phyloP scores from a whole-genome alignment of 78 protist genomes.

The Pelomyxa schiedti region DNA sequence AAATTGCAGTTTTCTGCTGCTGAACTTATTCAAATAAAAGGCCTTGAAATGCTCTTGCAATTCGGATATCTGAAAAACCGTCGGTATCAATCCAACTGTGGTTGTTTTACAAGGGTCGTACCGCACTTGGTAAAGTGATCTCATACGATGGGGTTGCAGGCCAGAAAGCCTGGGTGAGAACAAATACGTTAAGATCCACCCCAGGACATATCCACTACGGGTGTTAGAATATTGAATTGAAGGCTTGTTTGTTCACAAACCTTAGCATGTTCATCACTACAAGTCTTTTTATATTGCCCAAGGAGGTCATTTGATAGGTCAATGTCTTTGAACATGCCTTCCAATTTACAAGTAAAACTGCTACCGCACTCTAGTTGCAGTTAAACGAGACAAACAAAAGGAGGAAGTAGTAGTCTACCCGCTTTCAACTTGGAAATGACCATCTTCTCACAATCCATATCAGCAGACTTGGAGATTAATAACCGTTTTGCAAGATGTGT shows the following conservation, averaged over 20 bases:
- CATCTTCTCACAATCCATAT: constrained; percentile 72
- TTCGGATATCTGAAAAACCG: constrained; percentile 6
- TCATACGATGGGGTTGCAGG: constrained; percentile 52
- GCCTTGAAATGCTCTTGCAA: constrained; percentile 49
- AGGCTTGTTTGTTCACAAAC: no score
- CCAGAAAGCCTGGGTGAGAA: constrained; percentile 79
- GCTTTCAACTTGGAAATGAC: constrained; percentile 77
- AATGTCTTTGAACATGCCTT: constrained; percentile 92
- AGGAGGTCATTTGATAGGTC: constrained; percentile 56
- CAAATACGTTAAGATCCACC: constrained; percentile 61
- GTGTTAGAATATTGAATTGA: not conserved
- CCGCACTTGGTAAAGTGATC: constrained; percentile 39
- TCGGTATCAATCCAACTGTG: not conserved
- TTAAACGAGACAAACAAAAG: not conserved
- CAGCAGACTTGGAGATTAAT: constrained; percentile 59
- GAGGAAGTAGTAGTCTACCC: constrained; percentile 1
- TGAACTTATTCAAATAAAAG: constrained; percentile 66
- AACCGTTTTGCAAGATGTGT: constrained; percentile 83
- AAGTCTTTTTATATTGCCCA: no score
- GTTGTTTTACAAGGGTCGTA: not conserved
- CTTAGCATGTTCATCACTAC: no score
- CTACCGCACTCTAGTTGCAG: constrained; percentile 74
- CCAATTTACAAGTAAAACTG: constrained; percentile 73
- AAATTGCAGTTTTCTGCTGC: constrained; percentile 40
- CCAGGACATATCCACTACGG: not conserved